Conservation (phyloP, 768 basidiomycete species). For the Panaeolus papilionaceus region DNA sequence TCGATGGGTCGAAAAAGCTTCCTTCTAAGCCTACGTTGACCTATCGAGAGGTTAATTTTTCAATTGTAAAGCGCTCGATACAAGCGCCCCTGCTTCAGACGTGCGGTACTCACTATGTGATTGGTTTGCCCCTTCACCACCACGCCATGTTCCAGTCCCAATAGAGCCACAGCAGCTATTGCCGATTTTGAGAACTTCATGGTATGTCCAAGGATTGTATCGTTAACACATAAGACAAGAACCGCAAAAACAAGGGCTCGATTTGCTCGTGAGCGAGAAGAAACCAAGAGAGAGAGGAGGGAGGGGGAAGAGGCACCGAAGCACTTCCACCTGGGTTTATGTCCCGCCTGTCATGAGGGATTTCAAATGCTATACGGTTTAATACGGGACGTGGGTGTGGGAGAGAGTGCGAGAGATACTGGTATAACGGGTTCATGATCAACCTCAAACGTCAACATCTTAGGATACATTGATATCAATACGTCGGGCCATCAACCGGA, state of each 20-base stretch:
- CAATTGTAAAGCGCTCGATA: not conserved
- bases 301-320: not conserved
- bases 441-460: not conserved
- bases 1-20: slow-evolving; percentile 43
- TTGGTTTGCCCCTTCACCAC: not conserved
- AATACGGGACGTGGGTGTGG: slow-evolving; percentile 1
- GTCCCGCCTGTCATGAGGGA: not conserved
- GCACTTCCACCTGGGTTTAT: not conserved
- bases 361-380: slow-evolving; percentile 5
- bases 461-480: not conserved
- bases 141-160: not conserved
- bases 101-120: not conserved
- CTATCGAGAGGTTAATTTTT: slow-evolving; percentile 25
- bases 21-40: slow-evolving; percentile 45
- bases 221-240: not conserved
- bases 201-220: not conserved
- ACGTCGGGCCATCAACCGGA: not conserved
- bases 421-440: not conserved
- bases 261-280: not conserved
- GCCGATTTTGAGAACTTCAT: not conserved
- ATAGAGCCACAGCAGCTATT: not conserved
- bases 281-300: not conserved
- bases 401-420: not conserved
- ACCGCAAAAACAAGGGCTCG: not conserved
- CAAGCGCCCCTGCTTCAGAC: not conserved